Evolutionary conservation across 2,329 filamentous ascomycete species (phyloP).

Genomic region (Colletotrichum truncatum): DNA sequence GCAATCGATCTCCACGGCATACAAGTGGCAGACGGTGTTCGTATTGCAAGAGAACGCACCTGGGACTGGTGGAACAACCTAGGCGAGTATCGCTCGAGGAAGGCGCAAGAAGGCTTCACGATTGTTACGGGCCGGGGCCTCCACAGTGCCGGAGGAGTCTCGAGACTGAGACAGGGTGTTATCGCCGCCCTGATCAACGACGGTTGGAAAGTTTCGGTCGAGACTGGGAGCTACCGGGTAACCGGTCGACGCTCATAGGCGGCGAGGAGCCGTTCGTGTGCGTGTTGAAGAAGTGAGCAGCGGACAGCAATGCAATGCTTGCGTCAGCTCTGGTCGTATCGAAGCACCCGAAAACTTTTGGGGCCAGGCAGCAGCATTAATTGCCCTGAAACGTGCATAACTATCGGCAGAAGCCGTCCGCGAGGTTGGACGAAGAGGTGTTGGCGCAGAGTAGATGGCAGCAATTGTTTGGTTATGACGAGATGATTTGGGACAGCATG

Average conservation of each 20-base stretch:
- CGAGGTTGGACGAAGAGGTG: not conserved
- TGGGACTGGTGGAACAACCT: conserved; percentile 79
- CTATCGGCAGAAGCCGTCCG: not conserved
- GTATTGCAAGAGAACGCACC: conserved; percentile 76
- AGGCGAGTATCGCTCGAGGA: conserved; percentile 68
- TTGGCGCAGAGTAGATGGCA: too few relatives aligned
- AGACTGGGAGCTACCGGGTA: conserved; percentile 76
- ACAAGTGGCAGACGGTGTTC: conserved; percentile 80
- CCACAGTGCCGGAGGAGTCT: conserved; percentile 81
- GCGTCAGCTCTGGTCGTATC: not conserved
- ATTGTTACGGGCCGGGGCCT: conserved; percentile 85
- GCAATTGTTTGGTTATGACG: not conserved
- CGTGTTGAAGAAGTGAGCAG: not conserved
- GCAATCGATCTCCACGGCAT: conserved; percentile 86
- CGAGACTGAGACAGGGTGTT: conserved; percentile 82
- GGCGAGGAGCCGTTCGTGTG: too few relatives aligned
- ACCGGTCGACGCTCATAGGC: conserved; percentile 60
- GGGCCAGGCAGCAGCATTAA: conserved; percentile 16
- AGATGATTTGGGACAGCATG: not conserved
- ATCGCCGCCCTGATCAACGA: conserved; percentile 77
- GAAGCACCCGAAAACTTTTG: not conserved
- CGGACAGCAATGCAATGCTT: not conserved
- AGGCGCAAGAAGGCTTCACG: conserved; percentile 66
- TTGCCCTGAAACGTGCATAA: conserved; percentile 2
- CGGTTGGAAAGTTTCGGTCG: conserved; percentile 83